Percentiles rank a stretch among this genome's conserved stretches.
Conservation (phyloP, 2,329 filamentous ascomycete species). For the Colletotrichum caudatum region DNA sequence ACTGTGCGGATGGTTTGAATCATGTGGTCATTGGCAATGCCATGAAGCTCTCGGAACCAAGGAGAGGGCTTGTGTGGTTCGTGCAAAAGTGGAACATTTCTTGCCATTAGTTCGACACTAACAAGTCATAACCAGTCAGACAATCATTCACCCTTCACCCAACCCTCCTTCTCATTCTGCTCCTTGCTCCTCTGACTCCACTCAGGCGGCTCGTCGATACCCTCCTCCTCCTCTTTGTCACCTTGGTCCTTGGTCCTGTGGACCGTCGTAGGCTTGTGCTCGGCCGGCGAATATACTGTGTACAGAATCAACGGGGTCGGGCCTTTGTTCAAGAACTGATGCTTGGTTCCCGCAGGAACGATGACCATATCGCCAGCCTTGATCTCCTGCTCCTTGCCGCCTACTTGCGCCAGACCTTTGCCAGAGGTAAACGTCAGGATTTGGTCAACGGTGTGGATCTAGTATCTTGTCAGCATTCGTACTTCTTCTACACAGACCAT, state of each 20-base stretch:
- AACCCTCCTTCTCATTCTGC: conserved; percentile 68
- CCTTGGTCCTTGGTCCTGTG: conserved; percentile 74
- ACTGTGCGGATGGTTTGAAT: neutral
- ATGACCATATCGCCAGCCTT: conserved; percentile 53
- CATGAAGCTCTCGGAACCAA: neutral
- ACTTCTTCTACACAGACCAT: neutral
- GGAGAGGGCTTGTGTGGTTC: accelerated
- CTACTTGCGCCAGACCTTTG: conserved; percentile 67
- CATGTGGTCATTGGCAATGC: neutral
- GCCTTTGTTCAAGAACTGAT: conserved; percentile 74
- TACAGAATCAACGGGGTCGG: conserved; percentile 70
- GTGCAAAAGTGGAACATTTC: no score
- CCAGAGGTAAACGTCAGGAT: conserved; percentile 74
- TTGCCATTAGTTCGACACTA: neutral
- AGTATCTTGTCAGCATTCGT: conserved; percentile 36
- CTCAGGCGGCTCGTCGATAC: conserved; percentile 69
- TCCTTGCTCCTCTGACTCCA: conserved; percentile 69
- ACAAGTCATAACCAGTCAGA: no score
- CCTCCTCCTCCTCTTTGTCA: conserved; percentile 71
- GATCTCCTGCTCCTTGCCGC: conserved; percentile 66
- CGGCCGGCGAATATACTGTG: conserved; percentile 72
- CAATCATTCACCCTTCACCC: conserved; percentile 57
- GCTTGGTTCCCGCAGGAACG: conserved; percentile 74
- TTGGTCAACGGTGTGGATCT: conserved; percentile 71
- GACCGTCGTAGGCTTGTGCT: conserved; percentile 69